phyloP scores from a whole-genome alignment of 139 green algal species.

The Chlamydomonas sp. region DNA sequence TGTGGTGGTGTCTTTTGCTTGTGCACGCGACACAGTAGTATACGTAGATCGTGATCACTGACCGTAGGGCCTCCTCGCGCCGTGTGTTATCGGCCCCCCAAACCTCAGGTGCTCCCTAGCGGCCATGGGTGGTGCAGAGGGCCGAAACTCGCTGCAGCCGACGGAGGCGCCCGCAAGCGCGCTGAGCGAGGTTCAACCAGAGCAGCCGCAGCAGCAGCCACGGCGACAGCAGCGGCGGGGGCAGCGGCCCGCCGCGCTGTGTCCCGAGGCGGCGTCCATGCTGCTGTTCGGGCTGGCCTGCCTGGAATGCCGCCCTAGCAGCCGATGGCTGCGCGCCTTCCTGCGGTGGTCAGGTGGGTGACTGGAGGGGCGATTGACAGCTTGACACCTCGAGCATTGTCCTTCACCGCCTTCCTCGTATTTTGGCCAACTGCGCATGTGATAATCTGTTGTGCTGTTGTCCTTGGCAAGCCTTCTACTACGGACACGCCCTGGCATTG shows the following conservation, averaged over 20 bases:
- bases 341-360: conserved; percentile 12
- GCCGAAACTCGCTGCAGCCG: no score
- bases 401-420: background rate
- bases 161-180: no score
- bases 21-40: no score
- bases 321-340: background rate
- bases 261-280: background rate
- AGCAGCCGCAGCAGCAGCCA: background rate
- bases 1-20: no score
- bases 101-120: background rate
- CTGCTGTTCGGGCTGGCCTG: background rate
- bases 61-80: background rate
- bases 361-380: background rate
- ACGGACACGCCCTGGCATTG: no score
- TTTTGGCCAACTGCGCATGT: no score
- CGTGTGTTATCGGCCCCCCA: background rate
- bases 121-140: background rate
- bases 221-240: background rate
- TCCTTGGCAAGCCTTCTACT: no score
- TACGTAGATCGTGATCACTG: background rate
- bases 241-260: background rate
- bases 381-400: background rate
- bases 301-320: conserved; percentile 1
- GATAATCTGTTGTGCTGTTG: no score
- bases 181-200: background rate